Conservation (phyloP, 352 stramenopile species). For the Halophytophthora batemanensis region DNA sequence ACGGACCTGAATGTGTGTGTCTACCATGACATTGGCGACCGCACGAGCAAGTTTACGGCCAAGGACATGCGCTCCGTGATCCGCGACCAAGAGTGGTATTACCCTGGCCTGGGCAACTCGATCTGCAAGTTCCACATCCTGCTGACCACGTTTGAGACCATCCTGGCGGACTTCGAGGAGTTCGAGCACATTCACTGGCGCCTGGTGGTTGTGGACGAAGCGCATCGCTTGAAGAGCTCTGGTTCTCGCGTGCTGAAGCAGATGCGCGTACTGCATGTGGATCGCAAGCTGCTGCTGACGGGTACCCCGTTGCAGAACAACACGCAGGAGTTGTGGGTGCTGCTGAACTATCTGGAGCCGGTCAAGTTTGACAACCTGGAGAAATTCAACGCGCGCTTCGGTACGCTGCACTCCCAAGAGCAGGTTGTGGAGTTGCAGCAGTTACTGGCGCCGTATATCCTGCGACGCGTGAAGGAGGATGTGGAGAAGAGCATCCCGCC, state of each 20-base stretch:
- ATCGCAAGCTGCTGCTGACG: conserved; percentile 94
- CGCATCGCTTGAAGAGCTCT: conserved; percentile 74
- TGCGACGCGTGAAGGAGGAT: conserved; percentile 97
- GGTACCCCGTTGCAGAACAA: conserved; percentile 98
- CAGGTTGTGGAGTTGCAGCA: conserved; percentile 95
- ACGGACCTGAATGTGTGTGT: conserved; percentile 99
- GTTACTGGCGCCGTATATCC: conserved; percentile 92
- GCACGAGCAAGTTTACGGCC: conserved; percentile 71
- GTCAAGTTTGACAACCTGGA: conserved; percentile 90
- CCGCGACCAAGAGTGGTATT: conserved; percentile 87
- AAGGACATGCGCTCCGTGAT: conserved; percentile 88
- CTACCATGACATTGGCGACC: conserved; percentile 95
- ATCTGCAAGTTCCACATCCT: conserved; percentile 89
- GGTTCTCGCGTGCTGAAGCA: conserved; percentile 85
- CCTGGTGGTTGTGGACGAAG: conserved; percentile 81
- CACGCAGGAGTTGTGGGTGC: conserved; percentile 95
- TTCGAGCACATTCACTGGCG: conserved; percentile 86
- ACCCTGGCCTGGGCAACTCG: conserved; percentile 86
- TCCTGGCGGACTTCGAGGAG: conserved; percentile 83
- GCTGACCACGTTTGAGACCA: conserved; percentile 81
- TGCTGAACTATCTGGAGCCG: conserved; percentile 96
- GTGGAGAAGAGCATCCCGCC: conserved; percentile 95
- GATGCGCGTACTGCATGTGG: conserved; percentile 82
- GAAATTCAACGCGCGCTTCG: conserved; percentile 92
- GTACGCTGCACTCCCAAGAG: conserved; percentile 89